phyloP scores from a whole-genome alignment of 306 rosid species.

The Rosa multiflora region DNA sequence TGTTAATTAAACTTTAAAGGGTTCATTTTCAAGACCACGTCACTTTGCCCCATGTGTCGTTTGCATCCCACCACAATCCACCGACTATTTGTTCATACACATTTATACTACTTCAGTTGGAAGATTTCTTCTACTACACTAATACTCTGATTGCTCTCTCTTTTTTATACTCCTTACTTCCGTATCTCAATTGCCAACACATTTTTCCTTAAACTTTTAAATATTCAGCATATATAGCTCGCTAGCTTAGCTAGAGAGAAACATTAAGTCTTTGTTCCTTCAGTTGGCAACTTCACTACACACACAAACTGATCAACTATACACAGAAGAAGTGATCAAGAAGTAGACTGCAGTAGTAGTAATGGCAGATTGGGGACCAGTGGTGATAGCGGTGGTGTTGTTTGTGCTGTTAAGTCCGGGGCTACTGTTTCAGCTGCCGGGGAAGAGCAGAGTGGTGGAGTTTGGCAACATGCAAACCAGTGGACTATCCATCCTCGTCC shows the following conservation, averaged over 20 bases:
- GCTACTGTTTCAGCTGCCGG: conserved; percentile 60
- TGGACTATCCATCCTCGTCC: conserved; percentile 50
- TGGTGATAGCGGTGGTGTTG: conserved; percentile 70
- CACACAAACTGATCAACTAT: not conserved
- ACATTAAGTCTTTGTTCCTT: not conserved
- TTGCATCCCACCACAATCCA: not conserved
- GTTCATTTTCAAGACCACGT: not conserved
- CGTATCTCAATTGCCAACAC: not conserved
- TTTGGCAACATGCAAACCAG: conserved; percentile 65
- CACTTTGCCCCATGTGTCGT: not conserved
- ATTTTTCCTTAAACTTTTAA: not conserved
- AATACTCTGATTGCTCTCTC: not conserved
- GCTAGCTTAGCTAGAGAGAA: not conserved
- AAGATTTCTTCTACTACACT: conserved; percentile 25
- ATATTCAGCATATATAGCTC: not conserved
- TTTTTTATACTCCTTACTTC: conserved; percentile 31
- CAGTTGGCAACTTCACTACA: not conserved
- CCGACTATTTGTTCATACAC: not conserved
- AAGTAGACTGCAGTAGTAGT: not conserved
- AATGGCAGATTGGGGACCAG: conserved; percentile 83
- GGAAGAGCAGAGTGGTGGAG: conserved; percentile 44
- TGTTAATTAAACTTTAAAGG: not conserved
- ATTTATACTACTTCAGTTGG: not conserved
- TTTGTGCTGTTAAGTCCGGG: conserved; percentile 67
- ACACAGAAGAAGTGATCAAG: not conserved